Conservation (phyloP, 108 stramenopile species). For the Mayamaea pseudoterrestris region DNA sequence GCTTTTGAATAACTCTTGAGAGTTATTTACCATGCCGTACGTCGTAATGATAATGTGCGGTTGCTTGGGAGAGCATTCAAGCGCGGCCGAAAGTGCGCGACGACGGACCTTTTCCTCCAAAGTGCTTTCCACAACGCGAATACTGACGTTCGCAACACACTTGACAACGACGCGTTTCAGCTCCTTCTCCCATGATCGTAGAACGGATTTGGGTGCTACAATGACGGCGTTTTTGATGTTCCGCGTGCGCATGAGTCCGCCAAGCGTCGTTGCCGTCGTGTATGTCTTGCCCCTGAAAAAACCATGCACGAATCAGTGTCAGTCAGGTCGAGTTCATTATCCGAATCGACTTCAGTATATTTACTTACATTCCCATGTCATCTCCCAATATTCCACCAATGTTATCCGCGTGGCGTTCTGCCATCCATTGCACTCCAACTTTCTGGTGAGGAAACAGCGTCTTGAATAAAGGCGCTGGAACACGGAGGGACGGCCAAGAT, state of each 20-base stretch:
- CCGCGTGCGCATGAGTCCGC: constrained; percentile 50
- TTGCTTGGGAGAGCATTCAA: too few species aligned
- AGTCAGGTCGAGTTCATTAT: not conserved
- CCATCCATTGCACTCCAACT: constrained; percentile 90
- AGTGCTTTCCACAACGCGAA: constrained; percentile 42
- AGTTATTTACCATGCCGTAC: constrained; percentile 44
- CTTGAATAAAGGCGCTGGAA: constrained; percentile 39
- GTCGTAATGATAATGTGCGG: constrained; percentile 65
- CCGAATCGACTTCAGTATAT: not conserved
- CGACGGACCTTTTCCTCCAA: too few species aligned
- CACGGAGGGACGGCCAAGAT: too few species aligned
- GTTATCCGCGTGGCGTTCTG: constrained; percentile 43
- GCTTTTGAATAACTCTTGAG: not conserved
- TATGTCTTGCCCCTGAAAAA: constrained; percentile 53
- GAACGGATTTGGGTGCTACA: constrained; percentile 55
- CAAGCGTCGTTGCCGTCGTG: constrained; percentile 43
- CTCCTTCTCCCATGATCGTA: constrained; percentile 68
- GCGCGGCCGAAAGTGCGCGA: too few species aligned
- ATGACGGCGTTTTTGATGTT: constrained; percentile 65
- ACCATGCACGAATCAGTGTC: constrained; percentile 1
- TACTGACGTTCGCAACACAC: constrained; percentile 31
- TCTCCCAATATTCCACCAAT: constrained; percentile 67
- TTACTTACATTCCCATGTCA: constrained; percentile 12
- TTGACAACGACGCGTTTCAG: constrained; percentile 32
- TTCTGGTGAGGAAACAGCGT: constrained; percentile 69